Evolutionary conservation across 352 stramenopile genomes (phyloP), one percentile per base, ranked within the genome.

Genomic region (Phytophthora melonis): DNA sequence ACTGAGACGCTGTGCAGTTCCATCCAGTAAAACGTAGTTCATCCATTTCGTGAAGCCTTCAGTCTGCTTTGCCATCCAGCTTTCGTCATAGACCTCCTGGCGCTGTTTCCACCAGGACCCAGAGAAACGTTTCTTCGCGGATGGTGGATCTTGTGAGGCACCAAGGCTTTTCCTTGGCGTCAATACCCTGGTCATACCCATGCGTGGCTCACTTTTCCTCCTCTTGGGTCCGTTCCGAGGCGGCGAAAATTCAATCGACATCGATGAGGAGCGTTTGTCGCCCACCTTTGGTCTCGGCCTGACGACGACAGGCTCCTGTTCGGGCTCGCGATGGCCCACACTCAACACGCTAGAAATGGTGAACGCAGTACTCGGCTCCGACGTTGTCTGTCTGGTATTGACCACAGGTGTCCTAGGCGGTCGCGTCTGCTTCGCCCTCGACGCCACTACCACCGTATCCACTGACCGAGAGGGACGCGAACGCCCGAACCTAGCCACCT

Each of bases 41-140:
- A 96, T 92, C 90, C 90, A 97, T 61, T 93, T 94, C 10, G 84
- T 93, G 54, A 96, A 95, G 0, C 84, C 88, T 67, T 91, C 76
- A 30, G 89, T 87, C 66, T 97, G 90, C 45, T 93, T 93, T 4
- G 77, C 61, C 75, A 94, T 91, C 89, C 90, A 96, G 52, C 92
- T 81, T 52, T 90, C 89, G 50, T 97, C 88, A 41, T 86, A 89
- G 3, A 82, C 55, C n/a, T 79, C 81, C 54, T 91, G 86, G 9
- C 86, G 82, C 47, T 94, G 83, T 52, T 84, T 89, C 87, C 87
- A 94, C 87, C 87, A 94, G 2, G 85, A 92, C 2, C 85, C 87
- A 2, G 54, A 39, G 23, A 81, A 80, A 39, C 39, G 63, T 23
- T 81, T 77, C 49, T 70, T 79, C 36, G 43, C 49, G 3, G 23